phyloP scores from a whole-genome alignment of 805 yeast genomes.

The Wickerhamiella nectarea region DNA sequence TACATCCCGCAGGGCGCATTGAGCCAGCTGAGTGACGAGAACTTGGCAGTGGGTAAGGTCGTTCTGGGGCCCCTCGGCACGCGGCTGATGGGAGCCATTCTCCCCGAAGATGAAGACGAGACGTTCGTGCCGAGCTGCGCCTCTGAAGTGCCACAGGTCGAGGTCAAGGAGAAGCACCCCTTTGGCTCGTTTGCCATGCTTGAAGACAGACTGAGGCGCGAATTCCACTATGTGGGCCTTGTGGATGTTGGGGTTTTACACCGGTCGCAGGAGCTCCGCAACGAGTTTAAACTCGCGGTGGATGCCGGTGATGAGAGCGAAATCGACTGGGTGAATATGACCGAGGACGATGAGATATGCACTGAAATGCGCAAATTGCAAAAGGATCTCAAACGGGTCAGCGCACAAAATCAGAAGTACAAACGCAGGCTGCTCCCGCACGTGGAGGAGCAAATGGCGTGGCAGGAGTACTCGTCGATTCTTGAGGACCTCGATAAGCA shows the following conservation, averaged over 20 bases:
- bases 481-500: conserved; percentile 91
- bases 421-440: conserved; percentile 54
- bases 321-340: conserved; percentile 64
- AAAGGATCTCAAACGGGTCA: conserved; percentile 45
- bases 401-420: conserved; percentile 49
- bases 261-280: conserved; percentile 22
- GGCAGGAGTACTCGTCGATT: conserved; percentile 85
- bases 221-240: conserved; percentile 80
- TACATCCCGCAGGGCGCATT: conserved; percentile 14
- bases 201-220: conserved; percentile 80
- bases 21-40: conserved; percentile 13
- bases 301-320: conserved; percentile 19
- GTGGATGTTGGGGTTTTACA: conserved; percentile 30
- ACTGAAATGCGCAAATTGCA: conserved; percentile 70
- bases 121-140: conserved; percentile 16
- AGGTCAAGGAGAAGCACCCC: conserved; percentile 13
- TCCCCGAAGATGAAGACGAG: conserved; percentile 27
- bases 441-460: conserved; percentile 79
- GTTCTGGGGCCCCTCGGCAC: conserved; percentile 88
- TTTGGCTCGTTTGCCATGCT: conserved; percentile 57
- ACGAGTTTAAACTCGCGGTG: conserved; percentile 18
- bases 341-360: conserved; percentile 90
- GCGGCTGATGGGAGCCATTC: conserved; percentile 66
- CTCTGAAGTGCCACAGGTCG: conserved; percentile 6
- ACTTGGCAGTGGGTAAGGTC: conserved; percentile 54